These are phyloP conservation scores for Penicillium goetzii DNA, from an alignment of 495 filamentous ascomycete species.

Conservation along the genomic window DNA sequence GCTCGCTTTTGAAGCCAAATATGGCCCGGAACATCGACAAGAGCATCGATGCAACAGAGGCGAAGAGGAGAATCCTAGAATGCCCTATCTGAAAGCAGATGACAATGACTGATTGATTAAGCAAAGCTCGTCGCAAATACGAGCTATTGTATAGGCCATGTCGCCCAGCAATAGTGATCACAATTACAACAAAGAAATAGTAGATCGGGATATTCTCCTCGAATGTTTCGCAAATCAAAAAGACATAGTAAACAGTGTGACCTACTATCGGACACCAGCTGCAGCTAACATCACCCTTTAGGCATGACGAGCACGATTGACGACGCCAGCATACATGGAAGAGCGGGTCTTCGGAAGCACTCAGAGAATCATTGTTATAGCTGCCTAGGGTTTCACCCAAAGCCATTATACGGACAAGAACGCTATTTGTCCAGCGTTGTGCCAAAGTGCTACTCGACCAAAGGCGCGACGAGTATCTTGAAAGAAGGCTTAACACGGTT, in stretches of 20 bases:
- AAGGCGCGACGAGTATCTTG: neutral
- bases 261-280: conserved; percentile 62
- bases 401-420: conserved; percentile 10
- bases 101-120: neutral
- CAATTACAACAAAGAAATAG: no score
- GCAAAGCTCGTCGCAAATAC: neutral
- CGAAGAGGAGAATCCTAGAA: neutral
- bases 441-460: conserved; percentile 13
- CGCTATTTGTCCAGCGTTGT: neutral
- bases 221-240: neutral
- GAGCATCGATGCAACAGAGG: neutral
- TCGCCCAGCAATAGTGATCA: no score
- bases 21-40: no score
- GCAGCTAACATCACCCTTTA: conserved; percentile 45
- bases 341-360: conserved; percentile 33
- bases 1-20: no score
- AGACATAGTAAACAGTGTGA: conserved; percentile 14
- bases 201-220: no score
- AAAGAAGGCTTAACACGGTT: neutral
- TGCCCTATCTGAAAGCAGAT: neutral
- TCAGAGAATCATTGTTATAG: conserved; percentile 13
- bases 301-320: conserved; percentile 50
- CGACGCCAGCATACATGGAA: conserved; percentile 50
- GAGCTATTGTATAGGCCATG: neutral
- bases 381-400: neutral